Conservation (phyloP, 495 filamentous ascomycete species). For the Penicillium dipodomyicola region DNA sequence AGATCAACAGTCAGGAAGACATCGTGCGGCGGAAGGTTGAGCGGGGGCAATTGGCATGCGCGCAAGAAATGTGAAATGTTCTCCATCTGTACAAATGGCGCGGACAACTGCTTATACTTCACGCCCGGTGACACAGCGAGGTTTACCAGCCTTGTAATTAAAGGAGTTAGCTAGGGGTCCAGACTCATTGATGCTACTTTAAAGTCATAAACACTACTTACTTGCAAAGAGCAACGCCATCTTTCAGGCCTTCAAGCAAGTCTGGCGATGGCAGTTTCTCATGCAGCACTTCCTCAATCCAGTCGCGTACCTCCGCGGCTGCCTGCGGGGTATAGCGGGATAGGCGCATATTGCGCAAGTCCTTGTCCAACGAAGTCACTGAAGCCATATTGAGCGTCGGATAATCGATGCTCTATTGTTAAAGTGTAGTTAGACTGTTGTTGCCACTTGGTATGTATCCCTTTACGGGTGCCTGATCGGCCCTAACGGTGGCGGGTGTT, state of each 20-base stretch:
- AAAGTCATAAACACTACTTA: conserved; percentile 40
- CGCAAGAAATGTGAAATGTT: conserved; percentile 96
- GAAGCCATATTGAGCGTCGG: conserved; percentile 69
- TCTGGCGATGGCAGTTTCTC: conserved; percentile 68
- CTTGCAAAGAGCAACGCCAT: conserved; percentile 91
- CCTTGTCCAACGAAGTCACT: conserved; percentile 89
- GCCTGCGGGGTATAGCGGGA: conserved; percentile 93
- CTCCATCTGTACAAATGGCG: conserved; percentile 99
- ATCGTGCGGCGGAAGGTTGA: conserved; percentile 89
- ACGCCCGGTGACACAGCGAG: conserved; percentile 75
- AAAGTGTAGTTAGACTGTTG: conserved; percentile 6
- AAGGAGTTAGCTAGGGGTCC: conserved; percentile 17
- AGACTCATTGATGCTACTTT: not conserved
- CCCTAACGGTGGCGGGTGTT: conserved; percentile 22
- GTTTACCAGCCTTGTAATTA: conserved; percentile 70
- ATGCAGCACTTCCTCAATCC: conserved; percentile 83
- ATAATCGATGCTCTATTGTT: conserved; percentile 8
- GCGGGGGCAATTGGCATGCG: conserved; percentile 76
- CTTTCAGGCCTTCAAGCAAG: conserved; percentile 80
- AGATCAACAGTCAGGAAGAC: conserved; percentile 97
- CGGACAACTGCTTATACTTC: conserved; percentile 73
- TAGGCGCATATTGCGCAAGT: conserved; percentile 88
- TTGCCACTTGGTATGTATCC: conserved; percentile 19
- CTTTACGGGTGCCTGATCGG: conserved; percentile 28
- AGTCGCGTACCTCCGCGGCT: conserved; percentile 77